A percentile compares a stretch with the other conserved stretches of the same genome.
phyloP scores from a whole-genome alignment of 1,284 basidiomycete species.

The Austroboletus niveus region DNA sequence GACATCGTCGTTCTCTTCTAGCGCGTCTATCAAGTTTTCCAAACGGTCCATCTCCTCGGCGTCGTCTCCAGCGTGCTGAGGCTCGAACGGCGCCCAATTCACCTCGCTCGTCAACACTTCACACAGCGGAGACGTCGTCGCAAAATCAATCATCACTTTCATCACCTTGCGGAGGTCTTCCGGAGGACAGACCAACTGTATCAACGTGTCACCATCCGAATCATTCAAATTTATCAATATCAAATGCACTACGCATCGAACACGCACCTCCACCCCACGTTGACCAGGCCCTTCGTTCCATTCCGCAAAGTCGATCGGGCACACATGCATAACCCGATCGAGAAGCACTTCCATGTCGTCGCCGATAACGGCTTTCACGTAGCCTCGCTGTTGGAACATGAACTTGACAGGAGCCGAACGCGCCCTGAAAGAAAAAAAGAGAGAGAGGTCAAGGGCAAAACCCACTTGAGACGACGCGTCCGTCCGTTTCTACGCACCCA shows the following conservation, averaged over 20 bases:
- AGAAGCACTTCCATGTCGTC: constrained; percentile 45
- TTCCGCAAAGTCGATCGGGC: constrained; percentile 55
- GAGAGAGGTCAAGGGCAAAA: constrained; percentile 1
- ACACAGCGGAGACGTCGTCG: constrained; percentile 27
- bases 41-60: constrained; percentile 40
- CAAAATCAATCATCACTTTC: constrained; percentile 38
- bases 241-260: constrained; percentile 8
- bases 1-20: constrained; percentile 65
- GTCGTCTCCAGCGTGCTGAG: constrained; percentile 35
- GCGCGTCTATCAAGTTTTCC: constrained; percentile 47
- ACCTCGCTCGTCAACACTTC: constrained; percentile 56
- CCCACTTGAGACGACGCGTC: background rate
- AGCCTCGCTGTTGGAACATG: constrained; percentile 72
- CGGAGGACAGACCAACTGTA: constrained; percentile 57
- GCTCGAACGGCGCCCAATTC: constrained; percentile 52
- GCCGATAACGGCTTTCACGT: constrained; percentile 54
- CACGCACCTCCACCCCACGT: constrained; percentile 42
- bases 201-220: background rate
- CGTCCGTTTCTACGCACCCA: constrained; percentile 42
- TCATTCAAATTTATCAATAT: background rate
- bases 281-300: constrained; percentile 31
- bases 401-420: constrained; percentile 73
- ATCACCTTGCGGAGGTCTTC: constrained; percentile 46
- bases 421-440: constrained; percentile 42
- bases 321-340: constrained; percentile 53